Percentiles rank a stretch among this genome's conserved stretches.
phyloP scores from a whole-genome alignment of 139 green algal species.

The Chlorella sp. region DNA sequence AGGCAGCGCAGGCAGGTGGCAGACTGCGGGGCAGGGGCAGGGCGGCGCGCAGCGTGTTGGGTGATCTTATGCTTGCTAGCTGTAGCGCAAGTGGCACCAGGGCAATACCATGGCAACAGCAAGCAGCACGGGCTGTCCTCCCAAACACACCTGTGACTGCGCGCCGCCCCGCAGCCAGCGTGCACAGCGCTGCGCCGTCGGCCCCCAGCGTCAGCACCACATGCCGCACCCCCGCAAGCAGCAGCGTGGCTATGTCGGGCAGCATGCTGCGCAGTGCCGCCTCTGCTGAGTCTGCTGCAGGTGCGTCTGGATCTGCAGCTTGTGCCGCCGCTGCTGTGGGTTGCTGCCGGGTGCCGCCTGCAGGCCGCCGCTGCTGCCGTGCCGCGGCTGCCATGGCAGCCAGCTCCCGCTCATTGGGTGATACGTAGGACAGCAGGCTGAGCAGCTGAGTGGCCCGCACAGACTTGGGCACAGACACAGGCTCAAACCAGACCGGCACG shows the following conservation, averaged over 20 bases:
- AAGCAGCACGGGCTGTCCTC: background rate
- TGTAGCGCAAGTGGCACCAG: no score
- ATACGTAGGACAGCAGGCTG: conserved; percentile 47
- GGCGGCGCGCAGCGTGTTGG: no score
- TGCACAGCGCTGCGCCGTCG: conserved; percentile 61
- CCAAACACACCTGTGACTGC: background rate
- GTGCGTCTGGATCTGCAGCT: background rate
- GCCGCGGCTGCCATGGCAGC: conserved; percentile 59
- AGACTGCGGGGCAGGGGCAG: no score
- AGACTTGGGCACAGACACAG: conserved; percentile 74
- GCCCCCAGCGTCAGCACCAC: conserved; percentile 71
- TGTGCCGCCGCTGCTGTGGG: background rate
- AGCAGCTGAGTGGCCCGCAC: conserved; percentile 43
- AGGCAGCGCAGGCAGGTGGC: conserved; percentile 46
- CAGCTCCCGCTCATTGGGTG: conserved; percentile 69
- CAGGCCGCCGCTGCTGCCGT: background rate
- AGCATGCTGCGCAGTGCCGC: conserved; percentile 15
- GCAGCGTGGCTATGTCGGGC: conserved; percentile 16
- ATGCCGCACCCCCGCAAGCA: conserved; percentile 48
- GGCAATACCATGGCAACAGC: no score
- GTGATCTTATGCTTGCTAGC: no score
- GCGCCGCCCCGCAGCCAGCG: background rate
- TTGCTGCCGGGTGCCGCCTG: background rate
- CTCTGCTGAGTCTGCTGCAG: background rate
- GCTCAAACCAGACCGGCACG: conserved; percentile 73